Percentiles rank a stretch among this genome's conserved stretches.
Conservation (phyloP, 1,284 basidiomycete species). For the Moniliophthora roreri region DNA sequence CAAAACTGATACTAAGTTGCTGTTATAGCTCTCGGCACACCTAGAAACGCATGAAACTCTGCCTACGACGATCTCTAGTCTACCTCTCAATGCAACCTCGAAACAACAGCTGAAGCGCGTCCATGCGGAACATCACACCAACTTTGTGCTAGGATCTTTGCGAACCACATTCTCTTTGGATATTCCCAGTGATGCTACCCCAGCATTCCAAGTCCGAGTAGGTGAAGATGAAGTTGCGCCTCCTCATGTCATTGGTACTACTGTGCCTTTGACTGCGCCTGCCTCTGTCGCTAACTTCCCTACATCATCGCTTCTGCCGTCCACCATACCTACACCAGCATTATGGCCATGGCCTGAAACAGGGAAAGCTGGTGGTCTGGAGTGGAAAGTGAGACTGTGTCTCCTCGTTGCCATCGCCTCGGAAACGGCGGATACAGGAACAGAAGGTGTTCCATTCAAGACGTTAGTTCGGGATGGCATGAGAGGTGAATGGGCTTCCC, state of each 20-base stretch:
- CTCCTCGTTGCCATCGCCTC: conserved; percentile 74
- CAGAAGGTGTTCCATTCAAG: conserved; percentile 53
- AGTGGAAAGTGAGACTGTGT: conserved; percentile 84
- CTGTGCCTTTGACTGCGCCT: background rate
- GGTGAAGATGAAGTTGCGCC: conserved; percentile 27
- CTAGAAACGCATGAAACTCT: conserved; percentile 85
- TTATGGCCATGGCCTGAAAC: background rate
- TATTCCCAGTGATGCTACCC: conserved; percentile 87
- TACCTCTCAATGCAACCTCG: conserved; percentile 31
- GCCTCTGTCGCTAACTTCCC: background rate
- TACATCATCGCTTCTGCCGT: background rate
- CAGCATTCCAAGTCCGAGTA: conserved; percentile 68
- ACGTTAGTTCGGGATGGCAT: conserved; percentile 56
- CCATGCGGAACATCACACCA: conserved; percentile 82
- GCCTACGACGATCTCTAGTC: conserved; percentile 54
- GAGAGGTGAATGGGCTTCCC: conserved; percentile 65
- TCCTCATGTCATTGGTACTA: background rate
- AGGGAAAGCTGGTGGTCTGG: conserved; percentile 60
- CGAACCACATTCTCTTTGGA: conserved; percentile 84
- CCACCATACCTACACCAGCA: background rate
- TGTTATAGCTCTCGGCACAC: conserved; percentile 71
- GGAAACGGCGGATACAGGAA: conserved; percentile 39
- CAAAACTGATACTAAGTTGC: conserved; percentile 5
- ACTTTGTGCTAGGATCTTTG: conserved; percentile 68
- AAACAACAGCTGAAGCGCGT: conserved; percentile 56